A percentile compares a stretch with the other conserved stretches of the same genome.
Evolutionary conservation across 2,329 filamentous ascomycete genomes (phyloP).

Genomic region (Thielaviopsis punctulata): DNA sequence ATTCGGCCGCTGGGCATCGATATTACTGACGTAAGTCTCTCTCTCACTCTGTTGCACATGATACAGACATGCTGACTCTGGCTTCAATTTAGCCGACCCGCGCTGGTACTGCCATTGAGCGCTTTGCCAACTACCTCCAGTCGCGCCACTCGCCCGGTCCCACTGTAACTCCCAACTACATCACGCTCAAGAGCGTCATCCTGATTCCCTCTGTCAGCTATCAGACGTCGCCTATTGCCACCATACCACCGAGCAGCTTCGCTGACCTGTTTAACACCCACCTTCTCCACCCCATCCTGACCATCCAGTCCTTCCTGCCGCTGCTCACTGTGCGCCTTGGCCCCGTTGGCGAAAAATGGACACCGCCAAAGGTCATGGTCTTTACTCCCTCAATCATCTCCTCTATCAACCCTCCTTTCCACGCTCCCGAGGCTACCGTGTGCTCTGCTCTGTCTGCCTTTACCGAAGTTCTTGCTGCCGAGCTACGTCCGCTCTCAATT

Average conservation of each 20-base stretch:
- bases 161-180: constrained; percentile 56
- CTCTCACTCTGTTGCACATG: not conserved
- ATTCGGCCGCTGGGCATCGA: constrained; percentile 71
- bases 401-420: constrained; percentile 63
- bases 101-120: constrained; percentile 50
- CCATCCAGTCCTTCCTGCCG: constrained; percentile 76
- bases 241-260: constrained; percentile 67
- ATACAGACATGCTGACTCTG: not conserved
- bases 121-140: constrained; percentile 54
- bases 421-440: constrained; percentile 73
- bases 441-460: constrained; percentile 77
- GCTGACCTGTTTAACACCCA: constrained; percentile 86
- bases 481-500: constrained; percentile 59
- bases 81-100: constrained; percentile 40
- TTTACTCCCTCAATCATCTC: constrained; percentile 67
- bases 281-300: constrained; percentile 74
- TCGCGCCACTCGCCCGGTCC: constrained; percentile 60
- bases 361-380: constrained; percentile 52
- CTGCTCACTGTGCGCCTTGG: constrained; percentile 48
- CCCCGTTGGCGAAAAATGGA: constrained; percentile 31
- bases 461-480: constrained; percentile 60
- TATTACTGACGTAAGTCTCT: constrained; percentile 52
- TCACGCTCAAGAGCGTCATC: constrained; percentile 63
- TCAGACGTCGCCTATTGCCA: constrained; percentile 68
- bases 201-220: constrained; percentile 70